Conservation (phyloP, 1,284 basidiomycete species). For the Anthracocystis panici-leucophaei region DNA sequence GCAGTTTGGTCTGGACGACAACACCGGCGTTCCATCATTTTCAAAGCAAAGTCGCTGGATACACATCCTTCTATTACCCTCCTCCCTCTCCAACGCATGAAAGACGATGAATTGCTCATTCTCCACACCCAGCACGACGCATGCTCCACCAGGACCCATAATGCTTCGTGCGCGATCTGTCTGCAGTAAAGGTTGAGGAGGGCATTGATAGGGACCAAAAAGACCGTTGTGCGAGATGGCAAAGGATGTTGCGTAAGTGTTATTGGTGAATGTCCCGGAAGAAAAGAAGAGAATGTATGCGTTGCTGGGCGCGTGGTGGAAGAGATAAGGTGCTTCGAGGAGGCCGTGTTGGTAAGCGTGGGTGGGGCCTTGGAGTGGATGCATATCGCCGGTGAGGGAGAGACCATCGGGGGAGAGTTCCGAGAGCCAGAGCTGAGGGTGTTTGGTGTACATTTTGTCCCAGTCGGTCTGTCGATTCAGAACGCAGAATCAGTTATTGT, state of each 20-base stretch:
- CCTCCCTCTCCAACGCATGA: conserved; percentile 49
- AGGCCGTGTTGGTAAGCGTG: conserved; percentile 47
- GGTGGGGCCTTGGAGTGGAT: conserved; percentile 45
- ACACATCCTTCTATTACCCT: conserved; percentile 53
- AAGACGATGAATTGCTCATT: conserved; percentile 57
- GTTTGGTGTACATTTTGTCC: conserved; percentile 55
- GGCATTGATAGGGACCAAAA: conserved; percentile 51
- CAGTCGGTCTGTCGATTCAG: conserved; percentile 11
- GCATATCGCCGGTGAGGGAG: conserved; percentile 45
- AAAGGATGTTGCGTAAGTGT: conserved; percentile 54
- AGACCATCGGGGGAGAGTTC: conserved; percentile 57
- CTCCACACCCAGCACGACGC: conserved; percentile 50
- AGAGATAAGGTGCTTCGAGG: conserved; percentile 59
- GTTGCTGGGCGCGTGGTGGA: conserved; percentile 41
- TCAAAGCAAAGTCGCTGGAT: conserved; percentile 49
- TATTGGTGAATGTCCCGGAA: conserved; percentile 53
- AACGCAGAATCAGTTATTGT: too few species aligned
- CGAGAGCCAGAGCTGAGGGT: conserved; percentile 57
- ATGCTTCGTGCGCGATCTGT: conserved; percentile 46
- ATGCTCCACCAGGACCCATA: conserved; percentile 56
- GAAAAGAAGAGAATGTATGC: conserved; percentile 61
- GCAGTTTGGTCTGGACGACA: conserved; percentile 51
- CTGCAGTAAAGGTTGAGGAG: conserved; percentile 36
- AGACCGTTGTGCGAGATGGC: conserved; percentile 52
- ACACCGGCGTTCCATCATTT: conserved; percentile 41